Percentiles rank a stretch among this genome's conserved stretches.
Evolutionary conservation across 495 filamentous ascomycete species (phyloP).

Genomic region (Pseudoneurospora amorphoporcata): DNA sequence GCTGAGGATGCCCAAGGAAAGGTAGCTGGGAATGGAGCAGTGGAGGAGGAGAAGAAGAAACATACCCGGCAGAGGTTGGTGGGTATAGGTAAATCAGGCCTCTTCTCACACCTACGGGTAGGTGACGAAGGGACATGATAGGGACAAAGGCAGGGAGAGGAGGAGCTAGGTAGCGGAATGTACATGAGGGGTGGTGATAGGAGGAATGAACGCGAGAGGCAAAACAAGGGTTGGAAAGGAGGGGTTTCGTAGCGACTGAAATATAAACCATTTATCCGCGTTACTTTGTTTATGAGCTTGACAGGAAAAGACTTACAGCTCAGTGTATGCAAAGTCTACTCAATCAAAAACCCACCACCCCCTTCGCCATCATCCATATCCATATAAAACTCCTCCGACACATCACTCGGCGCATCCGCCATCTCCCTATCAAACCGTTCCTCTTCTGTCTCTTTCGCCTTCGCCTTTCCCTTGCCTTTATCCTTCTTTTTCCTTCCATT

Average conservation of each 20-base stretch:
- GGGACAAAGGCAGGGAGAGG: not conserved
- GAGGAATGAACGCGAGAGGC: not conserved
- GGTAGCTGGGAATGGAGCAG: no score
- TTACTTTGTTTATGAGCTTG: not conserved
- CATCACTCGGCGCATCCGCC: conserved; percentile 10
- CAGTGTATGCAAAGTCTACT: conserved; percentile 4
- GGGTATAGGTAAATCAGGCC: no score
- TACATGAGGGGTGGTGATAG: not conserved
- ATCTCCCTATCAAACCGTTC: conserved; percentile 11
- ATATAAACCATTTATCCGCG: not conserved
- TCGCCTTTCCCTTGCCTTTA: conserved; percentile 11
- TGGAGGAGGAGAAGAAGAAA: no score
- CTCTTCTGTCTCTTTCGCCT: conserved; percentile 7
- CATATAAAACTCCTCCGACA: conserved; percentile 19
- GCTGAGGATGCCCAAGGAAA: no score
- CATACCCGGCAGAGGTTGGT: no score
- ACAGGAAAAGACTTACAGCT: not conserved
- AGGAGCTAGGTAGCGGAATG: not conserved
- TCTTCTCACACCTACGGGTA: no score
- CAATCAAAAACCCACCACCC: conserved; percentile 26
- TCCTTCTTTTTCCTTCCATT: conserved; percentile 24
- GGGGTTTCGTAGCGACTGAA: not conserved
- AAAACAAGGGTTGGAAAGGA: not conserved
- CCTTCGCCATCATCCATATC: conserved; percentile 20
- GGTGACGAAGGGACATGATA: no score